A percentile compares a stretch with the other conserved stretches of the same genome.
These are phyloP conservation scores for Apiotrichum mycotoxinovorans DNA, from an alignment of 1,284 basidiomycete genomes.

Conservation along the genomic window DNA sequence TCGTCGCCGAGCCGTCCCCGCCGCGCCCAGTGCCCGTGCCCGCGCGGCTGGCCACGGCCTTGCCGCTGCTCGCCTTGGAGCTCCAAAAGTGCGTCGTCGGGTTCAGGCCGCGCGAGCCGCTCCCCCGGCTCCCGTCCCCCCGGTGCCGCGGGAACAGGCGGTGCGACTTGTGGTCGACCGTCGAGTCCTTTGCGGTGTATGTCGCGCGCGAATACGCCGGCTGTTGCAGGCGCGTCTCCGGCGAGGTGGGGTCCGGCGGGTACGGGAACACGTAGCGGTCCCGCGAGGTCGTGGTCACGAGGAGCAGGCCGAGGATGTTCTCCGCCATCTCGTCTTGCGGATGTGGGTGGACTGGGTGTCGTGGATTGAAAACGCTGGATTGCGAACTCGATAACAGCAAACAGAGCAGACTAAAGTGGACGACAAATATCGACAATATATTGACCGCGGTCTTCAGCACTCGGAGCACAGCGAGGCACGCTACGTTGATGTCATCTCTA, in stretches of 20 bases:
- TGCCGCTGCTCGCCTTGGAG: slow-evolving; percentile 8
- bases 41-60: neutral
- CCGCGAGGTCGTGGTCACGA: slow-evolving; percentile 40
- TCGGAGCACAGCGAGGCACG: too few relatives aligned
- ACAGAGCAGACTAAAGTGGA: too few relatives aligned
- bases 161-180: slow-evolving; percentile 7
- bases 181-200: slow-evolving; percentile 40
- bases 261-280: slow-evolving; percentile 44
- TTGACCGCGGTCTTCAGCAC: too few relatives aligned
- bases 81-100: slow-evolving; percentile 1
- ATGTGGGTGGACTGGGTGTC: neutral
- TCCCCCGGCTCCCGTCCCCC: neutral
- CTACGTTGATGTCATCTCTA: too few relatives aligned
- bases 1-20: neutral
- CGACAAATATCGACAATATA: too few relatives aligned
- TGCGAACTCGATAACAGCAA: too few relatives aligned
- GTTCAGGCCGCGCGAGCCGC: neutral
- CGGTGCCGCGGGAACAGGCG: slow-evolving; percentile 11
- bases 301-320: slow-evolving; percentile 46
- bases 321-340: slow-evolving; percentile 40
- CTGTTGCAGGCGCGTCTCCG: slow-evolving; percentile 38
- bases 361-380: neutral
- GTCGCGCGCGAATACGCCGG: slow-evolving; percentile 42
- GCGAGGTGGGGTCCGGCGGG: slow-evolving; percentile 45
- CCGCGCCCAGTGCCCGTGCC: neutral